Evolutionary conservation across 2,329 filamentous ascomycete species (phyloP), one percentile per base, ranked within the genome.

Genomic region (Trichophyton benhamiae): DNA sequence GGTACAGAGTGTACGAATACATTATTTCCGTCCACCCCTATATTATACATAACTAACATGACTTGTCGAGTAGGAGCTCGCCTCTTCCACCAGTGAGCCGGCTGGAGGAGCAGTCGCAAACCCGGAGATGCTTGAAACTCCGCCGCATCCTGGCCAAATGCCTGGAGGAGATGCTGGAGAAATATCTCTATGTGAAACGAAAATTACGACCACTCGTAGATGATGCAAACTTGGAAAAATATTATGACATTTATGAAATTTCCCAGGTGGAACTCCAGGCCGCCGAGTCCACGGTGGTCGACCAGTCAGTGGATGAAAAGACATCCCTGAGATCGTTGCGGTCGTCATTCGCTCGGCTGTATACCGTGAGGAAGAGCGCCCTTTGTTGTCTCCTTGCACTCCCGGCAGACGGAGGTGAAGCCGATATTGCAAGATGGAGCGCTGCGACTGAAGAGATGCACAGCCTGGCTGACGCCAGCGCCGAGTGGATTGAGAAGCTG

Each of bases 1-100:
- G 91, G 22, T 96, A 95, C 73, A 82, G 89, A 75, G 80, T 96
- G 85, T 90, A 75, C 73, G 85, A 77, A 57, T 30, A 53, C 36
- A 33, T 6, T 33, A 2, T 9, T 22, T 30, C 46, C 7, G 33
- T 48, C 38, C 5, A 20, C 30, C 36, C 20, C 3, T 9, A 3
- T 41, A 30, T 48, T 11, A 13, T 33, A 3, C 27, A 49, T 22
- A 38, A 57, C 69, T 58, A 13, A 20, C n/a, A 38, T 20, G 7
- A 38, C 69, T 61, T 57, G 62, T 68, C 60, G 44, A 38, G 63
- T 68, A 95, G 89, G 76, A 95, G 89, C 78, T 87, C 85, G 15
- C 92, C 91, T 25, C 76, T 97, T 41, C 92, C 94, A 5, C 94
- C 94, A n/a, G 87, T 96, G 63, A 95, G 88, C 66, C 85, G 92